Evolutionary conservation across 1,284 basidiomycete species (phyloP), one percentile per base, ranked within the genome.

Genomic region (Ustilago esculenta): DNA sequence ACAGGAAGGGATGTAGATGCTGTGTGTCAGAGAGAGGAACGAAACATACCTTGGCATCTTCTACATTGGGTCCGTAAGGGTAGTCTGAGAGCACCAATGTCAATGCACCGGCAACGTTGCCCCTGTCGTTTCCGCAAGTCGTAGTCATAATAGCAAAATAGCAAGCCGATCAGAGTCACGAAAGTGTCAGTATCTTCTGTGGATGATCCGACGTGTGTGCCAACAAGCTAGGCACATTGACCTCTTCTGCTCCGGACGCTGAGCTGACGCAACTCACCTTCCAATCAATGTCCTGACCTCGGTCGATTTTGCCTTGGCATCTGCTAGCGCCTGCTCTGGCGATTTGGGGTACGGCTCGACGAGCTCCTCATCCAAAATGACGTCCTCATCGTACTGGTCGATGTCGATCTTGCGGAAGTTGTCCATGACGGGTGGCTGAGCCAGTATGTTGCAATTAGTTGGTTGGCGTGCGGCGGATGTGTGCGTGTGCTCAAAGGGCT

Each of bases 331-430:
- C 70, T 91, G 88, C 0, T 87, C 84, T 0, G 92, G 88, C 47
- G 89, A 88, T 56, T 93, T 87, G 12, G 91, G 90, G 81, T 97
- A 94, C 2, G 91, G 87, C 45, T 92, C 90, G 80, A 90, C 93
- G 30, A 98, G 87, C 77, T 97, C 80, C 29, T 53, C 53, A 21
- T 94, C 91, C 41, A 89, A 86, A 14, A 98, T 84, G 15, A 89
- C 87, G 76, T 98, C 95, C 82, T 97, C 94, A 80, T 98, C 95
- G 84, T 89, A 94, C 45, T 86, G 86, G 84, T 98, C 94, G 76
- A 97, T 91, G 83, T 97, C 90, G 84, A 97, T 94, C 84, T 94
- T 94, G 72, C 94, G 87, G 84, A 93, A 96, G 52, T 47, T 63
- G 60, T 77, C 76, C 69, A 72, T 76, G 23, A n/a, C n/a, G n/a